Conservation (phyloP, 2,329 filamentous ascomycete genomes). For the Phialocephala sp. region DNA sequence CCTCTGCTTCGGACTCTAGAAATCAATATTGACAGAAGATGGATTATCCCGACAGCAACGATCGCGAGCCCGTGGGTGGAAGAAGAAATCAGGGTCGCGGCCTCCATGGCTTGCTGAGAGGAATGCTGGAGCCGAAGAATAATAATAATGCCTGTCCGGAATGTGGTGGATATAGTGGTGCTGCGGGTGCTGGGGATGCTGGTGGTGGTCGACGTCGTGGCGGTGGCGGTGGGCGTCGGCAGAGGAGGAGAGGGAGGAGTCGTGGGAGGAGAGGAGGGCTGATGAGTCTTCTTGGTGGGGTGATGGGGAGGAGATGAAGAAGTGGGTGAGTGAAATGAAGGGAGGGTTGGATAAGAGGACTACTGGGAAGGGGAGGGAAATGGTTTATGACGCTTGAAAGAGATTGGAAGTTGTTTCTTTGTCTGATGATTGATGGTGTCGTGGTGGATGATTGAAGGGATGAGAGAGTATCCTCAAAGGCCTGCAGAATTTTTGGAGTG, state of each 20-base stretch:
- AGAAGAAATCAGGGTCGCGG: no score
- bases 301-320: neutral
- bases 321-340: neutral
- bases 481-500: neutral
- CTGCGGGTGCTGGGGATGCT: neutral
- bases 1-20: no score
- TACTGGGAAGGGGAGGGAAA: neutral
- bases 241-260: neutral
- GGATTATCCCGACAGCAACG: no score
- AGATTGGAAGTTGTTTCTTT: neutral
- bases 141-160: neutral
- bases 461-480: neutral
- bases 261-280: no score
- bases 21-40: no score
- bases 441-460: neutral
- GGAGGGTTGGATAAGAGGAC: no score
- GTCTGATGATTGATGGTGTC: neutral
- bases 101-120: no score
- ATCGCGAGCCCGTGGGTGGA: no score
- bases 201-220: neutral
- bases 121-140: no score
- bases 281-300: neutral
- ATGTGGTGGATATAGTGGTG: neutral
- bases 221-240: neutral
- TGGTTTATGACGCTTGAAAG: neutral